Base-by-base conservation (phyloP, 495 filamentous ascomycete genomes). In the Cryomyces minteri region DNA sequence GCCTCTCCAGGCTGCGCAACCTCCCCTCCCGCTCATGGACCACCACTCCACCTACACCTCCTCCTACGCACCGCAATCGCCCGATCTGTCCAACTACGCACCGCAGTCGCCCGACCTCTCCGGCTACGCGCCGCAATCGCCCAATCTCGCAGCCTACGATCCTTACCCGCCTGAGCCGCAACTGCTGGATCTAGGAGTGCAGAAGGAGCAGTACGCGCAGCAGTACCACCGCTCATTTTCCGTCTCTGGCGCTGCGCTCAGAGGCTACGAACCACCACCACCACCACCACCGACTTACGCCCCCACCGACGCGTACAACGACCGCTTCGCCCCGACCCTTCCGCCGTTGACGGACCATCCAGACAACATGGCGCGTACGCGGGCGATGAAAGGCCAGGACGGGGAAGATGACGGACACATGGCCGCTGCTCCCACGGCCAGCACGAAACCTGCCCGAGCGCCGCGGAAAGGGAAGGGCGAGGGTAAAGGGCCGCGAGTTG, bases 61-160 rank as follows among this genome's bases (percentile, higher is more conserved):
- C 18, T 25, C 18, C 18, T 25, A 25, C 18, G 18, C 18, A 25
- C 18, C 18, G 18, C 18, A 25, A 37, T 37, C 34, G 34, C 34
- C 34, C 34, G 34, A 12, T 12, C 34, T 12, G 34, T 37, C 43
- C 18, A 25, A 25, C 18, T 52, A 50, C 39, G 53, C 53, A 9
- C 53, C 53, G 28, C 49, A 48, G 14, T 55, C 53, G n/a, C 53
- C 53, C 29, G 54, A 56, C 32, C 46, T 56, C 31, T 51, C 46
- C 12, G 51, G 41, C 12, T 36, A 46, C 9, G 41, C 31, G 9
- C 36, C 44, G 12, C 45, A 43, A 12, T 43, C 29, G 9, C 45
- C 47, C 11, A 48, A 51, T 33, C 44, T 43, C 18, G 18, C 18
- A 25, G 18, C 37, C 31, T 41, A 32, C 44, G 5, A 37, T 28